Evolutionary conservation across 371 early-diverging fungal species (phyloP).

Genomic region (Batkoa obscura): DNA sequence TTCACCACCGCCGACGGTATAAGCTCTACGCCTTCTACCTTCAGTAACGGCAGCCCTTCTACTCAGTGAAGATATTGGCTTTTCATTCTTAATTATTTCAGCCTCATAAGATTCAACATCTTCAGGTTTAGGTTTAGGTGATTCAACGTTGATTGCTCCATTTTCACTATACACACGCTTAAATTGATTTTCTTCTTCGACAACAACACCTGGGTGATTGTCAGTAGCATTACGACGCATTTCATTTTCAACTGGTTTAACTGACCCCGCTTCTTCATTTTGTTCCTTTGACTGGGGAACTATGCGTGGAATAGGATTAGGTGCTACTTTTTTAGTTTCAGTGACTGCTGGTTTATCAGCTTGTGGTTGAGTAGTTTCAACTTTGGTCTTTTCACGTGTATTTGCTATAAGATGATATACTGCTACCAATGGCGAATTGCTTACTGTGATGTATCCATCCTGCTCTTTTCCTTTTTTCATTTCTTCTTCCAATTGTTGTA

Average conservation of each 20-base stretch:
- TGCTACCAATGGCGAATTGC: constrained; percentile 3
- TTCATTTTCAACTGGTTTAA: neutral
- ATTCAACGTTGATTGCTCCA: neutral
- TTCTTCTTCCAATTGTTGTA: constrained; percentile 4
- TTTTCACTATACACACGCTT: neutral
- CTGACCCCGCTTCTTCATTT: neutral
- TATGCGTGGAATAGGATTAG: neutral
- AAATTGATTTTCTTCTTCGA: neutral
- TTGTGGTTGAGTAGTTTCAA: neutral
- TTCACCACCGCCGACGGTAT: neutral
- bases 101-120: no score
- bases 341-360: neutral
- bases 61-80: no score
- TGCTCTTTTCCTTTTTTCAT: constrained; percentile 2
- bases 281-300: neutral
- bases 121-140: no score
- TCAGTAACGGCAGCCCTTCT: neutral
- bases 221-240: constrained; percentile 4
- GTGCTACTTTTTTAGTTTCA: neutral
- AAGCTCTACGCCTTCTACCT: no score
- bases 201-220: neutral
- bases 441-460: neutral
- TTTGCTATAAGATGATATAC: constrained; percentile 3
- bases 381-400: neutral
- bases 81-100: no score